Percentiles rank a stretch among this genome's conserved stretches.
Conservation (phyloP, 2,329 filamentous ascomycete genomes). For the Aspergillus oerlinghausenensis region DNA sequence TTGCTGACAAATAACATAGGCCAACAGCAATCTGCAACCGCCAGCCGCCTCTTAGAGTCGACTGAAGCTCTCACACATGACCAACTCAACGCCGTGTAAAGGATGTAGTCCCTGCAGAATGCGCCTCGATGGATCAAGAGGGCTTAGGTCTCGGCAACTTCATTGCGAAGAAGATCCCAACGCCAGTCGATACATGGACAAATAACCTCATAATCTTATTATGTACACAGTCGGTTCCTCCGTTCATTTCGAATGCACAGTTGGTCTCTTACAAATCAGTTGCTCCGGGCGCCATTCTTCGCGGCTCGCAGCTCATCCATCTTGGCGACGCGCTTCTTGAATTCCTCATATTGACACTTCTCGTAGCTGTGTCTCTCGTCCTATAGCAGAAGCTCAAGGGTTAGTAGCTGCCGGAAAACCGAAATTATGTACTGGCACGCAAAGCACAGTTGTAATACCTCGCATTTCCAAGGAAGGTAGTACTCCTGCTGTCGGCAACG, state of each 20-base stretch:
- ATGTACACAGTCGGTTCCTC: slow-evolving; percentile 37
- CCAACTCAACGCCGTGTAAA: not conserved
- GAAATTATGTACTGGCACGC: slow-evolving; percentile 1
- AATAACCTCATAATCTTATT: slow-evolving; percentile 31
- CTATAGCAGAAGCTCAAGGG: slow-evolving; percentile 44
- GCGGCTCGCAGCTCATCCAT: slow-evolving; percentile 92
- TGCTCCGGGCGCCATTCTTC: slow-evolving; percentile 80
- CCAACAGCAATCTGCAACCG: not conserved
- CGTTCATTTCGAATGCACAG: slow-evolving; percentile 23
- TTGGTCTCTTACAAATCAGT: slow-evolving; percentile 47
- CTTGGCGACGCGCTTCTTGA: slow-evolving; percentile 97
- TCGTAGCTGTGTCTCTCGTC: slow-evolving; percentile 97
- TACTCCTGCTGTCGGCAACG: slow-evolving; percentile 86
- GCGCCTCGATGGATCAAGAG: not conserved
- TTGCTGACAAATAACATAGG: not conserved
- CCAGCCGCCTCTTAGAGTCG: no score
- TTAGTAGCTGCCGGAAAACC: slow-evolving; percentile 2
- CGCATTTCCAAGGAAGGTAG: slow-evolving; percentile 97
- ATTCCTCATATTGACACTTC: slow-evolving; percentile 98
- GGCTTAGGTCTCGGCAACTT: slow-evolving; percentile 6
- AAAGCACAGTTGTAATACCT: slow-evolving; percentile 56
- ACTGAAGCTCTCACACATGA: not conserved
- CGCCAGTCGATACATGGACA: slow-evolving; percentile 32
- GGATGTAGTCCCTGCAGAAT: not conserved
- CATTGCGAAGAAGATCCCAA: slow-evolving; percentile 24